Evolutionary conservation across 2,329 filamentous ascomycete genomes (phyloP).

Genomic region (Xylariaceae sp.): DNA sequence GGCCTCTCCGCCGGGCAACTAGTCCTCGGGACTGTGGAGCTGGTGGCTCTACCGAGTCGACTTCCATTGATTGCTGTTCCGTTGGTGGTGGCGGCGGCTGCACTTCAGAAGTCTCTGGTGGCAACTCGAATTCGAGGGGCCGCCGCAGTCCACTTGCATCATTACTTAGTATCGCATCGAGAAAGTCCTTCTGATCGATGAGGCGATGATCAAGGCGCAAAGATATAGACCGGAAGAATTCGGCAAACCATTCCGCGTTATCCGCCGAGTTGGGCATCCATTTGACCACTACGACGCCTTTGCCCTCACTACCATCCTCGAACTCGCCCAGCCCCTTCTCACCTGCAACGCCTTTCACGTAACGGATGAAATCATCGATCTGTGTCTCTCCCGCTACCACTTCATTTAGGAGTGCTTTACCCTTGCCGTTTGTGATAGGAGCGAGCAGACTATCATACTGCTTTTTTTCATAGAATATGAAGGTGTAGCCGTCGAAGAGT

Average conservation of each 20-base stretch:
- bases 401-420: constrained; percentile 76
- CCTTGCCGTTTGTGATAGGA: constrained; percentile 78
- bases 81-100: constrained; percentile 22
- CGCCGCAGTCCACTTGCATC: constrained; percentile 76
- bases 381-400: constrained; percentile 68
- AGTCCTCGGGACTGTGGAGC: constrained; percentile 13
- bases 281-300: constrained; percentile 80
- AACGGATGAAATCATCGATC: constrained; percentile 78
- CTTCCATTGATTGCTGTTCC: constrained; percentile 35
- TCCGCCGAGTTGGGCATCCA: constrained; percentile 66
- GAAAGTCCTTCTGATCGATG: constrained; percentile 88
- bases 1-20: constrained; percentile 43
- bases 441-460: constrained; percentile 80
- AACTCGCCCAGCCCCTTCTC: constrained; percentile 73
- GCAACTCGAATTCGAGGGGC: constrained; percentile 63
- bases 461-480: constrained; percentile 79
- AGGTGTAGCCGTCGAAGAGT: constrained; percentile 86
- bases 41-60: constrained; percentile 32
- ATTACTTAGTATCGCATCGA: constrained; percentile 85
- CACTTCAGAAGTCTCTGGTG: constrained; percentile 38
- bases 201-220: constrained; percentile 78
- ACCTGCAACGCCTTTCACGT: constrained; percentile 76
- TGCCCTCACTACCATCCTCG: constrained; percentile 67
- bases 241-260: constrained; percentile 68
- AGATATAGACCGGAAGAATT: constrained; percentile 74